Percentiles rank a stretch among this genome's conserved stretches.
Evolutionary conservation across 768 basidiomycete species (phyloP).

Genomic region (Leccinum arenicola): DNA sequence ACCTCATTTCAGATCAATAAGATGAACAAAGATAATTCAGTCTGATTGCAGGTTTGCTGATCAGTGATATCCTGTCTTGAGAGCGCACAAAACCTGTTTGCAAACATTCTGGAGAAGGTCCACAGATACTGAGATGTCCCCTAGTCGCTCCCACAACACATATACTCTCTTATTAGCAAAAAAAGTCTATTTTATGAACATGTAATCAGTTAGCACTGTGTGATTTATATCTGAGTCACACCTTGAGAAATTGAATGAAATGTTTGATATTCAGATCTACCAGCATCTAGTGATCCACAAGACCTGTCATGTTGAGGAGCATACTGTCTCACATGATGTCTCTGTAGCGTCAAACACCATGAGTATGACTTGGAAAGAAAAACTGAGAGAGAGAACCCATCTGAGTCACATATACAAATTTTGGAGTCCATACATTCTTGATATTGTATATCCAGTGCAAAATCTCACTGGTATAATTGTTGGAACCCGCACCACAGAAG

Average conservation of each 20-base stretch:
- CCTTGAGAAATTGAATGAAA: constrained; percentile 34
- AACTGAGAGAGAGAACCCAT: too few relatives aligned
- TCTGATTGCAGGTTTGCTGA: too few relatives aligned
- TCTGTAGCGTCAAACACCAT: background rate
- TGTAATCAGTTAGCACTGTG: too few relatives aligned
- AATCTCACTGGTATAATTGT: constrained; percentile 19
- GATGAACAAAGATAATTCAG: too few relatives aligned
- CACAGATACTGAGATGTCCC: constrained; percentile 30
- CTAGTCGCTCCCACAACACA: constrained; percentile 31
- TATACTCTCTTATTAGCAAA: constrained; percentile 32
- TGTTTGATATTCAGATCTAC: constrained; percentile 40
- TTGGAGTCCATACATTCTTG: constrained; percentile 32
- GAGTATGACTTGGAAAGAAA: too few relatives aligned
- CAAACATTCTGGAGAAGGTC: constrained; percentile 28
- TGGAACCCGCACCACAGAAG: constrained; percentile 17
- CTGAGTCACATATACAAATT: constrained; percentile 27
- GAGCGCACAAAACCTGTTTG: constrained; percentile 22
- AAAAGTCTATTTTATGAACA: constrained; percentile 14
- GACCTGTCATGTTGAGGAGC: constrained; percentile 33
- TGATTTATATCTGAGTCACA: background rate
- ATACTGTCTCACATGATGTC: constrained; percentile 38
- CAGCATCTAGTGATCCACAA: constrained; percentile 33
- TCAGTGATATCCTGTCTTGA: constrained; percentile 23
- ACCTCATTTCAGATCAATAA: too few relatives aligned
- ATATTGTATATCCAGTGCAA: constrained; percentile 20